A percentile compares a stretch with the other conserved stretches of the same genome.
These are phyloP conservation scores for Termitomyces sp. DNA, from an alignment of 768 basidiomycete genomes.

Conservation along the genomic window DNA sequence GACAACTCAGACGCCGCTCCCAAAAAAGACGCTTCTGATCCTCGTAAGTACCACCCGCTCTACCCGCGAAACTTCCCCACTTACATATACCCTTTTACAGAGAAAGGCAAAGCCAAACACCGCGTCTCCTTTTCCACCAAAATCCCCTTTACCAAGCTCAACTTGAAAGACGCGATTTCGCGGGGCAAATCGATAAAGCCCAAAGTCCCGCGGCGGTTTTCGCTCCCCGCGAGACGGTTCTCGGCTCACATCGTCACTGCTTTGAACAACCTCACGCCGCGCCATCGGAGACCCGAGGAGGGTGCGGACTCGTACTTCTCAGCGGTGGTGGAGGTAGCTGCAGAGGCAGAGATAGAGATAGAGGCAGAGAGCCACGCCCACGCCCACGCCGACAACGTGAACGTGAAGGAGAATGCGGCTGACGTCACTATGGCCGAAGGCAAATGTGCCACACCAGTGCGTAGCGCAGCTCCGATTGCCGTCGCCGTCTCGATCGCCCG, in stretches of 20 bases:
- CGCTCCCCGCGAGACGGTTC: background rate
- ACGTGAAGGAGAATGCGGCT: background rate
- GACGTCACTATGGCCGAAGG: no score
- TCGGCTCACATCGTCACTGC: background rate
- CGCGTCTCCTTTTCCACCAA: background rate
- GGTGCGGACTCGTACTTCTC: background rate
- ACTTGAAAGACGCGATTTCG: background rate
- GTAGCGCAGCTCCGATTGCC: background rate
- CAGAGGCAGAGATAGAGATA: no score
- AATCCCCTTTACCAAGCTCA: background rate
- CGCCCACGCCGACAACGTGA: background rate
- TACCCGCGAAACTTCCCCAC: no score
- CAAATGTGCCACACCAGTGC: background rate
- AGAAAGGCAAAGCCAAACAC: background rate
- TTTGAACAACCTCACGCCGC: background rate
- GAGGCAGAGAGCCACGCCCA: no score
- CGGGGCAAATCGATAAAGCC: background rate
- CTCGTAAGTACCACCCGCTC: slow-evolving; percentile 2
- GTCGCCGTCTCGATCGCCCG: background rate
- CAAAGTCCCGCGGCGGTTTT: background rate
- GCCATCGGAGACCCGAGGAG: background rate
- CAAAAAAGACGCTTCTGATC: background rate
- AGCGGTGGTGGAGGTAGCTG: background rate
- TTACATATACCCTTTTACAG: background rate
- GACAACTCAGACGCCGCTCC: background rate